Evolutionary conservation across 2,329 filamentous ascomycete species (phyloP).

Genomic region (Colletotrichum truncatum): DNA sequence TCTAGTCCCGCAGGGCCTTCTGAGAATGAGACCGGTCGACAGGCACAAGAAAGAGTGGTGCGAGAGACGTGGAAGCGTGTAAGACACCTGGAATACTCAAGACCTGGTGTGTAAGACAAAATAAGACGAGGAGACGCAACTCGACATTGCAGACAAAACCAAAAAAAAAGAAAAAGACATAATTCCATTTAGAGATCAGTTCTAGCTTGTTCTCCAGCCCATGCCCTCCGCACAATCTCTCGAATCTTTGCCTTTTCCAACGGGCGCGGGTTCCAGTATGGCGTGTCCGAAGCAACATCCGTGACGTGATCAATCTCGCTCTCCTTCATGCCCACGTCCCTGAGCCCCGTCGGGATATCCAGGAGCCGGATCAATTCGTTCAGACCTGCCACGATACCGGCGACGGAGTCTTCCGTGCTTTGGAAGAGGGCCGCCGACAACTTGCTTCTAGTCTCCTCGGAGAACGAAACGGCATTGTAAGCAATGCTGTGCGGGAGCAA

Average conservation of each 20-base stretch:
- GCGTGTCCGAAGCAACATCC: constrained; percentile 63
- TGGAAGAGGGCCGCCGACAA: constrained; percentile 14
- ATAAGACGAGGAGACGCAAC: not conserved
- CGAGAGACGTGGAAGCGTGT: constrained; percentile 79
- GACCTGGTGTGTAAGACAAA: constrained; percentile 62
- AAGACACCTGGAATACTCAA: constrained; percentile 69
- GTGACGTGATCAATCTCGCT: constrained; percentile 65
- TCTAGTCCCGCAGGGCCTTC: constrained; percentile 71
- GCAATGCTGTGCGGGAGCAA: constrained; percentile 27
- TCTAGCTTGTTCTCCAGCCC: constrained; percentile 64
- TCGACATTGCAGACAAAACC: no score
- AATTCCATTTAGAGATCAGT: constrained; percentile 53
- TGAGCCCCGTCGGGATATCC: constrained; percentile 59
- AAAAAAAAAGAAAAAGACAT: no score
- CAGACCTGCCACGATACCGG: constrained; percentile 22
- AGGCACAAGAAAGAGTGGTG: constrained; percentile 76
- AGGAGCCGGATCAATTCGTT: constrained; percentile 38
- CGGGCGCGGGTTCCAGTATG: constrained; percentile 66
- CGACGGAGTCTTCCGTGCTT: constrained; percentile 10
- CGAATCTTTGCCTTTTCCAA: constrained; percentile 59
- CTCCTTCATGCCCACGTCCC: constrained; percentile 65
- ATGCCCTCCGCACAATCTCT: constrained; percentile 64
- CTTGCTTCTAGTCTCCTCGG: not conserved
- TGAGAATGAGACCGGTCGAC: constrained; percentile 67
- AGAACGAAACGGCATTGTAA: constrained; percentile 11